Evolutionary conservation across 176 grass and related monocot genomes (phyloP).

Genomic region (Aechmea fasciata): DNA sequence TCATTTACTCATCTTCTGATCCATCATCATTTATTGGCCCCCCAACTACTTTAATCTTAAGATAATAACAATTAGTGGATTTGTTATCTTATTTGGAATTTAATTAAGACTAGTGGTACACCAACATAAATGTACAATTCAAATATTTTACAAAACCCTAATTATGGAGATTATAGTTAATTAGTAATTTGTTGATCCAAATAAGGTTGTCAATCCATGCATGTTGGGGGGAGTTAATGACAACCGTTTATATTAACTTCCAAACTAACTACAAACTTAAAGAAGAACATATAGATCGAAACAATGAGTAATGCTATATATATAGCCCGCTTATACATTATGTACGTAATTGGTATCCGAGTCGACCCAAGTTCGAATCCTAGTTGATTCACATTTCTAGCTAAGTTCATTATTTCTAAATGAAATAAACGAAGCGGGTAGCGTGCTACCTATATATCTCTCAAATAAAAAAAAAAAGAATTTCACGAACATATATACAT

Average conservation of each 20-base stretch:
- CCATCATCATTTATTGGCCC: background rate
- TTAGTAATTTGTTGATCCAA: background rate
- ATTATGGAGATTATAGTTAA: background rate
- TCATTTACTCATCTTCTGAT: background rate
- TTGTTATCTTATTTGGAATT: background rate
- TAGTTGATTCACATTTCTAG: too few relatives aligned
- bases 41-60: background rate
- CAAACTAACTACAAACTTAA: background rate
- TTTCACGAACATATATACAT: too few relatives aligned
- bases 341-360: too few relatives aligned
- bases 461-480: too few relatives aligned
- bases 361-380: too few relatives aligned
- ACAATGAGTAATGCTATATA: background rate
- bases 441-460: too few relatives aligned
- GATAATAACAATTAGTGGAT: background rate
- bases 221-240: background rate
- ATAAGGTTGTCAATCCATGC: conserved; percentile 1
- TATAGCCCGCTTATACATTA: background rate
- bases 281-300: background rate
- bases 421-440: too few relatives aligned
- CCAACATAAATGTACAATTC: background rate
- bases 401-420: too few relatives aligned
- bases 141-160: background rate
- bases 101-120: background rate
- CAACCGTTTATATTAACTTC: background rate